Evolutionary conservation across 495 filamentous ascomycete species (phyloP).

Genomic region (Hypoxylon perforatum): DNA sequence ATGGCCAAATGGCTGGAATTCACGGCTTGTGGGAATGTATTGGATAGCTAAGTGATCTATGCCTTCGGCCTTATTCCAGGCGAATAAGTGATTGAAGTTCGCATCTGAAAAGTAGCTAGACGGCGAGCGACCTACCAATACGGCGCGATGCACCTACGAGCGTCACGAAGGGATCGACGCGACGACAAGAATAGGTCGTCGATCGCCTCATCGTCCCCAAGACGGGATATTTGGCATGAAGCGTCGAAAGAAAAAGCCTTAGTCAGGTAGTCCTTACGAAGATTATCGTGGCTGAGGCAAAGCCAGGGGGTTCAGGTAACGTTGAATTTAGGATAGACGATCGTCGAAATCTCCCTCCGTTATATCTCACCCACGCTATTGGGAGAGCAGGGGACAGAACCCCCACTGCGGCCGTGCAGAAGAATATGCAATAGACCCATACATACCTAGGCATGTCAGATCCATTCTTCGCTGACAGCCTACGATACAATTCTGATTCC

Average conservation of each 20-base stretch:
- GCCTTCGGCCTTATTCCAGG: too few relatives aligned
- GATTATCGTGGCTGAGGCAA: conserved; percentile 18
- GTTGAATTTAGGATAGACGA: conserved; percentile 33
- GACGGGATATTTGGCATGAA: neutral
- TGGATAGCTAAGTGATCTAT: too few relatives aligned
- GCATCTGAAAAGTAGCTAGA: too few relatives aligned
- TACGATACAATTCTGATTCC: conserved; percentile 10
- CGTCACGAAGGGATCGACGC: conserved; percentile 4
- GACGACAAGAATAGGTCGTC: neutral
- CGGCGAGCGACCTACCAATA: neutral
- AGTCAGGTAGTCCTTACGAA: neutral
- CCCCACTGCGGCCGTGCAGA: conserved; percentile 11
- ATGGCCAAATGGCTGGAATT: too few relatives aligned
- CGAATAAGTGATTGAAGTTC: too few relatives aligned
- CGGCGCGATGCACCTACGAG: neutral
- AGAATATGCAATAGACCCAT: neutral
- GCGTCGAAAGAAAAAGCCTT: neutral
- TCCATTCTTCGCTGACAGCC: conserved; percentile 26
- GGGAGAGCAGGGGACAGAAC: neutral
- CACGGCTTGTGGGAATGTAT: too few relatives aligned
- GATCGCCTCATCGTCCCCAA: conserved; percentile 14
- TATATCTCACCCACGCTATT: neutral
- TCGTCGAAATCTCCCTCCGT: conserved; percentile 6
- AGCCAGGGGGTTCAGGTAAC: conserved; percentile 35
- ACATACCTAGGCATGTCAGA: conserved; percentile 13